These are phyloP conservation scores for Trichoderma lentiforme DNA, from an alignment of 2,329 filamentous ascomycete species.

Conservation along the genomic window DNA sequence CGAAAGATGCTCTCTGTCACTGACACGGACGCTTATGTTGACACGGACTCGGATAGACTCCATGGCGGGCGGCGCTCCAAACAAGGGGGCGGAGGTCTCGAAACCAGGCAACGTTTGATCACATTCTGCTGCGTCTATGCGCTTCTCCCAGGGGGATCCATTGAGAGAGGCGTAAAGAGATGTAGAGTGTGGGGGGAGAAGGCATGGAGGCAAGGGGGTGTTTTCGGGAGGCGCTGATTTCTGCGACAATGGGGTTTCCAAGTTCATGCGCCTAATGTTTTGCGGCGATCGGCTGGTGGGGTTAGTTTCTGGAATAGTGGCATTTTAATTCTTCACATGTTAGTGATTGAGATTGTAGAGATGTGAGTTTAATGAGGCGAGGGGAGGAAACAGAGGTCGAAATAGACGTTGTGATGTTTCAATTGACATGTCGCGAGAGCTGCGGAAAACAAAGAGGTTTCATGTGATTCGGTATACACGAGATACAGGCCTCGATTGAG, in stretches of 20 bases:
- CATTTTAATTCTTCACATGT: neutral
- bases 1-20: neutral
- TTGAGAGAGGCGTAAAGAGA: neutral
- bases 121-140: neutral
- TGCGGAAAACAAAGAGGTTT: neutral
- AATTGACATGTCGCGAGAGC: neutral
- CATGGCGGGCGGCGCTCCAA: neutral
- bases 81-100: neutral
- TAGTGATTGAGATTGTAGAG: neutral
- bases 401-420: neutral
- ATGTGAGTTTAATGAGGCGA: neutral
- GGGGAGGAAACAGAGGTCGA: neutral
- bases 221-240: slow-evolving; percentile 3
- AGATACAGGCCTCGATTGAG: neutral
- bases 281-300: slow-evolving; percentile 1
- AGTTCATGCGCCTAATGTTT: slow-evolving; percentile 9
- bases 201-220: neutral
- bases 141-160: neutral
- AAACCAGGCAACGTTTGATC: slow-evolving; percentile 11
- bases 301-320: slow-evolving; percentile 1
- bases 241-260: slow-evolving; percentile 9
- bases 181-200: neutral
- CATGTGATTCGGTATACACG: neutral
- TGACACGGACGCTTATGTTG: neutral
- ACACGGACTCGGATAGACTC: neutral